Conservation (phyloP, 345 rosid genomes). For the Citrus glauca region DNA sequence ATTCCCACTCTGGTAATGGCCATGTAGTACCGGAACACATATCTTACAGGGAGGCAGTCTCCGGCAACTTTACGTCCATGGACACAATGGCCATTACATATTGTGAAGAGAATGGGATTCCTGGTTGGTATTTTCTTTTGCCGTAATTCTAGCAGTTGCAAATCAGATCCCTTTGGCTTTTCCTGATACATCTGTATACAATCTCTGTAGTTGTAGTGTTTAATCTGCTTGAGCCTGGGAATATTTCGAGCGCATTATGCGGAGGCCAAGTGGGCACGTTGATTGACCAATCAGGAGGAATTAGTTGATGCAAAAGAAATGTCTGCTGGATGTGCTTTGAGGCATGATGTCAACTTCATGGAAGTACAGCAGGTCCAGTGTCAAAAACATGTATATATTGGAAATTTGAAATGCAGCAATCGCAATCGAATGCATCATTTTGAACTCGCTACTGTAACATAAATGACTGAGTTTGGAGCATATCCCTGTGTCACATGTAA, state of each 20-base stretch:
- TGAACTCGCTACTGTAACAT: not conserved
- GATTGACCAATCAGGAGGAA: conserved; percentile 30
- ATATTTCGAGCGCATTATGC: conserved; percentile 39
- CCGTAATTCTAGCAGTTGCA: not conserved
- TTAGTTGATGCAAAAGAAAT: conserved; percentile 4
- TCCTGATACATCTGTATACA: not conserved
- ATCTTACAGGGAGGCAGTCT: conserved; percentile 35
- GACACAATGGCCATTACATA: conserved; percentile 41
- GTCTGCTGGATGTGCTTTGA: not conserved
- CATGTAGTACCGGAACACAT: conserved; percentile 28
- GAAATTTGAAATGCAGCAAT: not conserved
- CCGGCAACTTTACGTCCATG: conserved; percentile 29
- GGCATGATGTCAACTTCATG: not conserved
- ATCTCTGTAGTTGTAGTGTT: conserved; percentile 35
- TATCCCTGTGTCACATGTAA: not conserved
- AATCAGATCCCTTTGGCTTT: not conserved
- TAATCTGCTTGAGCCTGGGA: conserved; percentile 43
- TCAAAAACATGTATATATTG: not conserved
- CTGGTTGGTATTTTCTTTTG: conserved; percentile 26
- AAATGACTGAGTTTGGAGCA: not conserved
- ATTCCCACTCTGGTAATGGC: conserved; percentile 26
- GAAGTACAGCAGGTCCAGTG: not conserved
- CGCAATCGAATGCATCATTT: not conserved
- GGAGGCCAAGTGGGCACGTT: conserved; percentile 48
- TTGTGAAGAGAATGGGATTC: conserved; percentile 49